Conservation (phyloP, 2,329 filamentous ascomycete species). For the Aspergillus nomiae region DNA sequence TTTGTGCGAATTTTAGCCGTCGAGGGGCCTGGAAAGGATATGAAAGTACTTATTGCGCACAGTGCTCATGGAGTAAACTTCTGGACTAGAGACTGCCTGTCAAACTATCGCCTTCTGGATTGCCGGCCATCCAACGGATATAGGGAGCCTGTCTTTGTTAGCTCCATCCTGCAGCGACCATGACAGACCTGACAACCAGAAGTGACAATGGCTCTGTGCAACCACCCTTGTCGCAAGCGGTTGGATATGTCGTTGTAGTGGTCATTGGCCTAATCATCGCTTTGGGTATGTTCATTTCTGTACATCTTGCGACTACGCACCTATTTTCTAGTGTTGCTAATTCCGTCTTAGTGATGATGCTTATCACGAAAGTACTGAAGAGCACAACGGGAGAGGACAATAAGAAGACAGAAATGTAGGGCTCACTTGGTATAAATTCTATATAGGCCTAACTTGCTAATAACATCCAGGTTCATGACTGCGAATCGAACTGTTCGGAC, state of each 20-base stretch:
- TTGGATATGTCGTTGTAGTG: constrained; percentile 48
- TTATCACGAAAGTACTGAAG: constrained; percentile 51
- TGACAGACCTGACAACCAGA: constrained; percentile 13
- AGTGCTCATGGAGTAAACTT: neutral
- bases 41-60: neutral
- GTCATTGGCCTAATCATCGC: constrained; percentile 45
- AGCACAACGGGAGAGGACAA: constrained; percentile 55
- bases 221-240: constrained; percentile 41
- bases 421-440: neutral
- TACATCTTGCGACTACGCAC: neutral
- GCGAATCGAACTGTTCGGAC: constrained; percentile 55
- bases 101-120: accelerated
- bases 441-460: neutral
- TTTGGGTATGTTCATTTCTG: constrained; percentile 28
- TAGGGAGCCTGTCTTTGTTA: too few relatives aligned
- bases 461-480: constrained; percentile 50
- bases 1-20: neutral
- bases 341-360: constrained; percentile 45
- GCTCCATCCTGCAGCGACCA: neutral
- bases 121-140: accelerated
- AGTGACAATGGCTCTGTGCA: constrained; percentile 25
- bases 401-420: constrained; percentile 54
- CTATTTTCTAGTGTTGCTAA: neutral
- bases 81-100: neutral
- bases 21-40: neutral